Base-by-base conservation (phyloP, 2,329 filamentous ascomycete species). In the Coniochaeta ligniaria region DNA sequence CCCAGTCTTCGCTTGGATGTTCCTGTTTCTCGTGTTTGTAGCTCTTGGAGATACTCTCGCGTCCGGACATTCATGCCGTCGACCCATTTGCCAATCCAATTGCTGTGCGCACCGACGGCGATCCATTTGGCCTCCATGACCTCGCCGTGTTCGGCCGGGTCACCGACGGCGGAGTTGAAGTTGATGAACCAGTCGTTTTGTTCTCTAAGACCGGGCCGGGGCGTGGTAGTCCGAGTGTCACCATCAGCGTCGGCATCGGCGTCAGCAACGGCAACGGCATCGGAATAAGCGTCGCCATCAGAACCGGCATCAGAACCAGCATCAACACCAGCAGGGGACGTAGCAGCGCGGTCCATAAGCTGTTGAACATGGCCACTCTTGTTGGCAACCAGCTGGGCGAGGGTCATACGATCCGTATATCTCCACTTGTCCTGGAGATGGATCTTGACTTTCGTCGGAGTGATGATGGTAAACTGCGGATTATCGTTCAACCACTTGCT, bases 401-500 rank as follows among this genome's bases (percentile, higher is more conserved):
- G 70, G 7, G 72, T 62, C 24, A 74, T 70, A 8, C 74, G 70
- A 28, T 73, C 64, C 0, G 72, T 66, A 64, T 74, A 78, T 62
- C 72, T 73, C 73, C 78, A 80, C 68, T 80, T 78, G 67, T 80
- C 78, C 69, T 80, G 78, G 8, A 80, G 70, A 11, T 74, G 76
- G 50, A 79, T 66, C 22, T 70, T 69, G 4, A 75, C 70, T 28
- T 68, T 66, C 20, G 71, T 69, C 17, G 71, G 66, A 4, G 76
- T 78, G 45, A 68, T 64, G 56, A 80, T 81, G 28, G 75, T 78
- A 61, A 85, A 82, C 66, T 87, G 78, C 0, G 85, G 78, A 20
- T 83, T 83, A 71, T 91, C 90, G 73, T 90, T 81, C 0, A 82
- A 80, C 88, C 88, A 91, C 24, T 61, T 64, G 60, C 69, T 71